Conservation (phyloP, 2,329 filamentous ascomycete genomes). For the Scedosporium dehoogii region DNA sequence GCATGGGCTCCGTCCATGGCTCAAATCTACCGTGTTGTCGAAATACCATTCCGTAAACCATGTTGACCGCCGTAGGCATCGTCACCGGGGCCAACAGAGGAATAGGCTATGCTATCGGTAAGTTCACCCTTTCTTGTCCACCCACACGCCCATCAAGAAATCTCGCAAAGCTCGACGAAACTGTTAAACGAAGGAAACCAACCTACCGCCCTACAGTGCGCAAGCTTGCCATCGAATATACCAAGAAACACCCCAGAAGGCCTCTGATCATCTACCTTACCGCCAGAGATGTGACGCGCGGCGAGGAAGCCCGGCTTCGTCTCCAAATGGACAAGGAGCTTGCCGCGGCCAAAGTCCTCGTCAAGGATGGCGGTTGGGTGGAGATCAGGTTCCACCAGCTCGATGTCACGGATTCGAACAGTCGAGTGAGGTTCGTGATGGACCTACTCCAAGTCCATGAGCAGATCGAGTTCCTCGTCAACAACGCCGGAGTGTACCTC, state of each 20-base stretch:
- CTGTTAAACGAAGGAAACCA: no score
- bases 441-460: conserved; percentile 32
- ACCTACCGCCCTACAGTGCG: conserved; percentile 25
- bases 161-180: no score
- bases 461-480: conserved; percentile 41
- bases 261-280: conserved; percentile 43
- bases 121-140: neutral
- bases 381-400: conserved; percentile 36
- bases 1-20: neutral
- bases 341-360: conserved; percentile 33
- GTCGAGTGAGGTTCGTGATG: conserved; percentile 30
- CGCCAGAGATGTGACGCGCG: conserved; percentile 35
- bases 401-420: conserved; percentile 35
- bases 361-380: conserved; percentile 26
- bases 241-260: conserved; percentile 27
- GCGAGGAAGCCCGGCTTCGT: conserved; percentile 32
- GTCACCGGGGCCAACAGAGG: conserved; percentile 46
- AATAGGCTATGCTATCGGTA: conserved; percentile 13
- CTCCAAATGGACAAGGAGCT: conserved; percentile 33
- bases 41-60: neutral
- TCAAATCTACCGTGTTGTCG: neutral
- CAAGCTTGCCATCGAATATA: conserved; percentile 42
- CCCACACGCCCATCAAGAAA: conserved; percentile 30
- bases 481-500: conserved; percentile 41
- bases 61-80: conserved; percentile 28